These are phyloP conservation scores for Melanopsichium pennsylvanicum DNA, from an alignment of 1,284 basidiomycete genomes.

Conservation along the genomic window DNA sequence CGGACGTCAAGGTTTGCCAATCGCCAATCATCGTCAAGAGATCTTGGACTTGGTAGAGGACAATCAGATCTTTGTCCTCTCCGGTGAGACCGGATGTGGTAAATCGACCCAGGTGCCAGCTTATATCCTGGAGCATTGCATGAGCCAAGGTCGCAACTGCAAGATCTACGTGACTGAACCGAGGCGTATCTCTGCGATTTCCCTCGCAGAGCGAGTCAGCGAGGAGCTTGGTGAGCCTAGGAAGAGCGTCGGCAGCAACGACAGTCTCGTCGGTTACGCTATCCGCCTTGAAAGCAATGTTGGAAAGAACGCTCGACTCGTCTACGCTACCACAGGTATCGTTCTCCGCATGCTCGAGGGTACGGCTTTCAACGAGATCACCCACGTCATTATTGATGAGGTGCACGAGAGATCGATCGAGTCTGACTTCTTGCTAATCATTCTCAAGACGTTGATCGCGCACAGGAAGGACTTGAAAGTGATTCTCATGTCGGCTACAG, in stretches of 20 bases:
- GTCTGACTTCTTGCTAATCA: constrained; percentile 94
- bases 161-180: constrained; percentile 97
- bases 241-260: constrained; percentile 79
- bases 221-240: constrained; percentile 87
- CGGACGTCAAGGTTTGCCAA: constrained; percentile 82
- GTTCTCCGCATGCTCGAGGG: constrained; percentile 95
- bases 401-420: constrained; percentile 95
- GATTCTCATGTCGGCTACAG: constrained; percentile 95
- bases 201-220: constrained; percentile 93
- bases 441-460: constrained; percentile 85
- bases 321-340: constrained; percentile 86
- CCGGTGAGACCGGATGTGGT: constrained; percentile 97
- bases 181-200: constrained; percentile 94
- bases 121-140: constrained; percentile 90
- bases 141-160: constrained; percentile 81
- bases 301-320: constrained; percentile 51
- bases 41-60: constrained; percentile 78
- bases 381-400: constrained; percentile 88
- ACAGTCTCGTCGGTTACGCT: constrained; percentile 90
- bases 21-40: constrained; percentile 80
- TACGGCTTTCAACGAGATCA: constrained; percentile 89
- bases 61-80: constrained; percentile 89
- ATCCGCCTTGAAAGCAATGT: constrained; percentile 88
- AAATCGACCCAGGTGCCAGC: constrained; percentile 97
- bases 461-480: constrained; percentile 86